Base-by-base conservation (phyloP, 1,284 basidiomycete genomes). In the Tilletiopsis washingtonensis region DNA sequence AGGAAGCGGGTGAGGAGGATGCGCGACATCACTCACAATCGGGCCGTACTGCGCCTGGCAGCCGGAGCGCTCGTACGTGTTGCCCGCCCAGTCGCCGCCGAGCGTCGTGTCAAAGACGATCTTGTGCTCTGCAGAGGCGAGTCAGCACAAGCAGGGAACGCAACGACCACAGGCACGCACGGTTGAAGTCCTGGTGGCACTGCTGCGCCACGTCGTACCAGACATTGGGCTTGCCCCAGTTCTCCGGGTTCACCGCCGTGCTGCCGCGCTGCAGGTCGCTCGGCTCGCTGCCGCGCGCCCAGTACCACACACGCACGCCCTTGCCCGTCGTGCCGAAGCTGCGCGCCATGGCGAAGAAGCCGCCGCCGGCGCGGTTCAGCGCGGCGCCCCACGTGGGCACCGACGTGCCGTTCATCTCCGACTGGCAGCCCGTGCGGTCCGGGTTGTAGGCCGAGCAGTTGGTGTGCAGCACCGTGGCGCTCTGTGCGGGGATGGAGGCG, bases 251-350 rank as follows among this genome's bases (percentile, higher is more conserved):
- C 19, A 69, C 57, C 3, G 56, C 26, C 4, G 44, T 40, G 32
- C 55, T 58, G 2, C 54, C 46, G 4, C 45, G n/a, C 20, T 45
- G 43, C 17, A 73, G 49, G 32, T 71, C 67, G 11, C 43, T 50
- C 2, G 54, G 42, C 20, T 45, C 46, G 34, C 27, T 29, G 42
- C 45, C 45, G 36, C 55, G 53, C 39, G 61, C 52, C 52, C 61
- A 73, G 55, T 62, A 64, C 67, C 67, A 73, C 34, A 71, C 62
- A 7, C 63, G 56, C 21, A 73, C 53, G 34, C 70, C 70, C 19
- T 56, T 55, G 21, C 70, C 70, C 2, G 54, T 56, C 5, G 56
- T 42, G n/a, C 63, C 61, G 21, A 73, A 53, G 40, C 58, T 57
- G 15, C 70, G 59, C 29, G 69, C 65, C 65, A 71, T 69, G 4